Conservation (phyloP, 768 basidiomycete species). For the Mycena galopus region DNA sequence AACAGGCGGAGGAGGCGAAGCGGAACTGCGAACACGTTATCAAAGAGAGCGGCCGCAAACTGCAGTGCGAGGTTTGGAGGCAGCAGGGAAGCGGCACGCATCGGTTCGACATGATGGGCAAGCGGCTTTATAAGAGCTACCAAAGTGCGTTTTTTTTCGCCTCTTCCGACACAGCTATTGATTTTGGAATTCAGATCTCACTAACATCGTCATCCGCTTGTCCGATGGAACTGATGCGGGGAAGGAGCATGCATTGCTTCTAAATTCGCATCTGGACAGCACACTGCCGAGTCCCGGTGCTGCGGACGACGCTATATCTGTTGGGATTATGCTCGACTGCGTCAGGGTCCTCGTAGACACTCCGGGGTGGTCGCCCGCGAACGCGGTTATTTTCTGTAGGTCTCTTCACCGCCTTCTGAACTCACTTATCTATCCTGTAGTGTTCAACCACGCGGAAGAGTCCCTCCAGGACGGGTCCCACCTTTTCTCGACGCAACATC, state of each 20-base stretch:
- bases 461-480: constrained; percentile 96
- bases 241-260: constrained; percentile 86
- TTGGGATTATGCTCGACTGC: constrained; percentile 93
- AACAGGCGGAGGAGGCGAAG: constrained; percentile 73
- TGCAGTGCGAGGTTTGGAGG: constrained; percentile 94
- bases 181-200: constrained; percentile 63
- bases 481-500: constrained; percentile 92
- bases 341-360: constrained; percentile 82
- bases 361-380: constrained; percentile 77
- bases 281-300: constrained; percentile 92
- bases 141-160: constrained; percentile 49
- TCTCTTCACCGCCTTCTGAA: neutral
- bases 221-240: constrained; percentile 79
- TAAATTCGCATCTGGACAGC: constrained; percentile 92
- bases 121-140: constrained; percentile 88
- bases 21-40: constrained; percentile 71
- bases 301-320: constrained; percentile 88
- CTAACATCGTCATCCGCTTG: constrained; percentile 90
- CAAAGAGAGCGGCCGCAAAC: constrained; percentile 59
- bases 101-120: constrained; percentile 93
- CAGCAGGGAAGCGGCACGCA: constrained; percentile 92
- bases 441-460: constrained; percentile 97
- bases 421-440: constrained; percentile 50
- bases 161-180: neutral
- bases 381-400: constrained; percentile 85